phyloP scores from a whole-genome alignment of 257 asterid species.

The Thymus mandschuricus region DNA sequence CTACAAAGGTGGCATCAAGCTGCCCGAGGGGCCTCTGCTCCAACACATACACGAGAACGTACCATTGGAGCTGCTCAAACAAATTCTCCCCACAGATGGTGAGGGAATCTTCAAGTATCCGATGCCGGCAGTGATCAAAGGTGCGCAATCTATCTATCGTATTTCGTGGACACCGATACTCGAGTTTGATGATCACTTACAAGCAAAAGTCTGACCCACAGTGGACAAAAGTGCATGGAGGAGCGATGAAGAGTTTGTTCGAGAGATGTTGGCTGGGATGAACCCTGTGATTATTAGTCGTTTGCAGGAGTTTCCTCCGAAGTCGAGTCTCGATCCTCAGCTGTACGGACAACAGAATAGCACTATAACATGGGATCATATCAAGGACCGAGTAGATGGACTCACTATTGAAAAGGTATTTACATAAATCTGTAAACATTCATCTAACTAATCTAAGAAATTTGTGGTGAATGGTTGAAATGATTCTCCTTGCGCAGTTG shows the following conservation, averaged over 20 bases:
- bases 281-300: constrained; percentile 61
- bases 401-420: constrained; percentile 49
- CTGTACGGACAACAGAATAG: constrained; percentile 56
- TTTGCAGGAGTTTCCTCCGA: constrained; percentile 66
- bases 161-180: background rate
- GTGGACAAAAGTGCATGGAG: constrained; percentile 69
- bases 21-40: constrained; percentile 39
- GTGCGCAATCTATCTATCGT: constrained; percentile 25
- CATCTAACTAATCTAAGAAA: no score
- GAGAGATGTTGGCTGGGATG: constrained; percentile 73
- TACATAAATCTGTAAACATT: background rate
- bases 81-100: constrained; percentile 51
- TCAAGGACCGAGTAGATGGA: constrained; percentile 45
- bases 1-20: constrained; percentile 53
- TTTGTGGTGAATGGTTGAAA: background rate
- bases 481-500: constrained; percentile 37
- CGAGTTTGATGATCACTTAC: background rate
- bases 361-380: constrained; percentile 41
- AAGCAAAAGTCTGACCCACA: constrained; percentile 14
- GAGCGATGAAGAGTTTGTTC: constrained; percentile 70
- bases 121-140: constrained; percentile 56
- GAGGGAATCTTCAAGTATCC: constrained; percentile 59
- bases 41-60: constrained; percentile 37
- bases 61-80: constrained; percentile 53
- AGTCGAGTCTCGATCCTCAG: constrained; percentile 47